Evolutionary conservation across 371 early-diverging fungal species (phyloP).

Genomic region (Fennellomyces sp.): DNA sequence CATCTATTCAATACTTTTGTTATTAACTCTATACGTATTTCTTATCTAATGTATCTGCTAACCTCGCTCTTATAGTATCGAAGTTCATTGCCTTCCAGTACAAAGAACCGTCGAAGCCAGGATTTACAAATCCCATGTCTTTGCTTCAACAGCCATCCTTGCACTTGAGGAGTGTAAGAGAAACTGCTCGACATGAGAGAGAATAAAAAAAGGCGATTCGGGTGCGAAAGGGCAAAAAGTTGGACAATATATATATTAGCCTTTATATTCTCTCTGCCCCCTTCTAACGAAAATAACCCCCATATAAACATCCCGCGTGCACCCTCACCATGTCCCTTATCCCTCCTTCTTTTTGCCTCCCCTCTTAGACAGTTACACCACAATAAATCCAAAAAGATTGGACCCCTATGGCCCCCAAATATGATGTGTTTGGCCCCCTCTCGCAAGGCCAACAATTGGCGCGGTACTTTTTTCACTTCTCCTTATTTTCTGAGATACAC

Average conservation of each 20-base stretch:
- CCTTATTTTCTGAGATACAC: background rate
- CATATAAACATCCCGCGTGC: background rate
- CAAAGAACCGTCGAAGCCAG: slow-evolving; percentile 24
- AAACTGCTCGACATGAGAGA: slow-evolving; percentile 2
- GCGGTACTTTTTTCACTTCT: background rate
- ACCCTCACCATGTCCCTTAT: background rate
- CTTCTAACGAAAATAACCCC: background rate
- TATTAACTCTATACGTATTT: background rate
- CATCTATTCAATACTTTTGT: slow-evolving; percentile 17
- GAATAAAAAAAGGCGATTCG: background rate
- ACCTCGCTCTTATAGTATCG: slow-evolving; percentile 26
- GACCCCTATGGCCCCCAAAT: too few relatives aligned
- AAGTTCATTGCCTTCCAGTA: slow-evolving; percentile 22
- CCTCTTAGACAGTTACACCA: too few relatives aligned
- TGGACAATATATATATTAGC: too few relatives aligned
- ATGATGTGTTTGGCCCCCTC: too few relatives aligned
- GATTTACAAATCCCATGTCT: slow-evolving; percentile 39
- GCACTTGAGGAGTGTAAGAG: slow-evolving; percentile 7
- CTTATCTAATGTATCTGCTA: slow-evolving; percentile 17
- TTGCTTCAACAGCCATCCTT: slow-evolving; percentile 46
- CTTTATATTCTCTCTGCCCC: too few relatives aligned
- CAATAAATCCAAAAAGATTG: too few relatives aligned
- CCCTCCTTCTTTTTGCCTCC: too few relatives aligned
- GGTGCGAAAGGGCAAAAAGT: background rate
- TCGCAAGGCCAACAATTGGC: background rate